Evolutionary conservation across 169 alveolate species (phyloP).

Genomic region (Plasmodium fragile): DNA sequence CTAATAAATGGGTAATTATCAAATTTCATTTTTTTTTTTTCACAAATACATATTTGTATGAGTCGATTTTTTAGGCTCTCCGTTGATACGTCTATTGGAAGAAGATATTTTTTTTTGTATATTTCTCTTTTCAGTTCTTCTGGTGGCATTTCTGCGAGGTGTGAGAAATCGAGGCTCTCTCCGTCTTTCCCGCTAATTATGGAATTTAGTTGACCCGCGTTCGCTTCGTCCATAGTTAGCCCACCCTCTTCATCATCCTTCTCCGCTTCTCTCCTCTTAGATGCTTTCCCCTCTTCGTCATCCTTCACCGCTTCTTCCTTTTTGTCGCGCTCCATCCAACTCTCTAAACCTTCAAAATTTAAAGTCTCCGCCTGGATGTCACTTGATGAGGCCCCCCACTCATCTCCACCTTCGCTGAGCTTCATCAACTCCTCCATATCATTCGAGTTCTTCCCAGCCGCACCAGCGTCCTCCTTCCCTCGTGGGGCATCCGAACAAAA

Average conservation of each 20-base stretch:
- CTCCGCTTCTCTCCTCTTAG: neutral
- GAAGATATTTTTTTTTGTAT: constrained; percentile 46
- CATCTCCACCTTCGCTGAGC: neutral
- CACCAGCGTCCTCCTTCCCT: neutral
- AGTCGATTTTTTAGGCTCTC: constrained; percentile 64
- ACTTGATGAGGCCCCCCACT: neutral
- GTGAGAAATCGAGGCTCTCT: constrained; percentile 38
- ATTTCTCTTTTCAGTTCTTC: constrained; percentile 66
- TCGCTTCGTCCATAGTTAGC: neutral
- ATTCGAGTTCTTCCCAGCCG: neutral
- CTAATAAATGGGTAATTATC: constrained; percentile 67
- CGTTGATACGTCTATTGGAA: constrained; percentile 68
- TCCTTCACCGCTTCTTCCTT: neutral
- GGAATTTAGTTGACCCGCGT: neutral
- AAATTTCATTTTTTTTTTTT: constrained; percentile 35
- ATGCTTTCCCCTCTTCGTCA: neutral
- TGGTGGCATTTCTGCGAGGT: constrained; percentile 29
- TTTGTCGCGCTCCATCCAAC: neutral
- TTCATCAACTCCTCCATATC: constrained; percentile 1
- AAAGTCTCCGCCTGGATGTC: neutral
- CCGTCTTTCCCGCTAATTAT: neutral
- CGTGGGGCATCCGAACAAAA: constrained; percentile 7
- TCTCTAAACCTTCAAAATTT: neutral
- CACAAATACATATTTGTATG: constrained; percentile 70
- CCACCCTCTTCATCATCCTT: neutral